Evolutionary conservation across 768 basidiomycete genomes (phyloP).

Genomic region (Russula abietina): DNA sequence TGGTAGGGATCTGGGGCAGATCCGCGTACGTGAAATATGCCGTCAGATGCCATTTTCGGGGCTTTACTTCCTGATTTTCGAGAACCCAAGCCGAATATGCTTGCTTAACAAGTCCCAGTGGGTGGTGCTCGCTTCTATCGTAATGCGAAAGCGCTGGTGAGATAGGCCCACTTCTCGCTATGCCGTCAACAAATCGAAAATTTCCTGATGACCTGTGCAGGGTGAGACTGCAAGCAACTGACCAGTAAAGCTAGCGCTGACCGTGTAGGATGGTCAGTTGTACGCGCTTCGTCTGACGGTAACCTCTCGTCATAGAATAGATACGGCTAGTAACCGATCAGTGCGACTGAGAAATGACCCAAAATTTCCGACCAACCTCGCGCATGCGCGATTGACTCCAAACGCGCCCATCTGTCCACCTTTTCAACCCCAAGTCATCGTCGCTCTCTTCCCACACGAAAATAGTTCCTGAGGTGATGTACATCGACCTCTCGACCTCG

Average conservation of each 20-base stretch:
- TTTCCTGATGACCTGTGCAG: slow-evolving; percentile 26
- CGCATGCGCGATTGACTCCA: slow-evolving; percentile 67
- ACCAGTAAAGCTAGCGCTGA: slow-evolving; percentile 27
- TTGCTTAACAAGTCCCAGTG: slow-evolving; percentile 58
- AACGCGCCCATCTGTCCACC: slow-evolving; percentile 67
- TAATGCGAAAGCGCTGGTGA: slow-evolving; percentile 54
- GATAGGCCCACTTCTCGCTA: slow-evolving; percentile 42
- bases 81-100: slow-evolving; percentile 64
- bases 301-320: slow-evolving; percentile 63
- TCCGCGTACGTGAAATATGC: slow-evolving; percentile 40
- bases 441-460: slow-evolving; percentile 70
- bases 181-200: slow-evolving; percentile 51
- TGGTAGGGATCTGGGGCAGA: slow-evolving; percentile 35
- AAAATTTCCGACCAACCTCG: slow-evolving; percentile 36
- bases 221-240: slow-evolving; percentile 8
- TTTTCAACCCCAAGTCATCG: slow-evolving; percentile 56
- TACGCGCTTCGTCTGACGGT: slow-evolving; percentile 39
- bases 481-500: slow-evolving; percentile 50
- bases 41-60: slow-evolving; percentile 64
- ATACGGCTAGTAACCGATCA: slow-evolving; percentile 43
- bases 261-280: slow-evolving; percentile 36
- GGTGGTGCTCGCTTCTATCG: slow-evolving; percentile 48
- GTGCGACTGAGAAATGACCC: background rate
- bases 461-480: slow-evolving; percentile 54
- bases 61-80: slow-evolving; percentile 39